A percentile compares a stretch with the other conserved stretches of the same genome.
These are phyloP conservation scores for Reticulascus tulasneorum DNA, from an alignment of 2,329 filamentous ascomycete species.

Conservation along the genomic window DNA sequence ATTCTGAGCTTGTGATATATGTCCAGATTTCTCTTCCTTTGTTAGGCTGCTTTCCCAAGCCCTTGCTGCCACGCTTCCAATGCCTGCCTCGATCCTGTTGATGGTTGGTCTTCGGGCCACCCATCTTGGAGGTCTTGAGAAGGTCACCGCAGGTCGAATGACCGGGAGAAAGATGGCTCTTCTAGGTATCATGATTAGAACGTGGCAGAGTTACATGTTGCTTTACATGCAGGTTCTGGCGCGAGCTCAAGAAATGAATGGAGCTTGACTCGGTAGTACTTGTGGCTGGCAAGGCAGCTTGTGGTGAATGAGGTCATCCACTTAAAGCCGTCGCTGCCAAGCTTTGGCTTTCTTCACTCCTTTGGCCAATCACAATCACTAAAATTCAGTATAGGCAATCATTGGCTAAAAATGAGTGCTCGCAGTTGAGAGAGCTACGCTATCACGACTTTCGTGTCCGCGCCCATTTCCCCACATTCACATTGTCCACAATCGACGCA, in stretches of 20 bases:
- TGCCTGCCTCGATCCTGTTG: not conserved
- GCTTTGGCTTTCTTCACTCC: no score
- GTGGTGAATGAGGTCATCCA: constrained; percentile 11
- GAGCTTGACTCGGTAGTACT: constrained; percentile 2
- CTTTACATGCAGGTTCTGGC: not conserved
- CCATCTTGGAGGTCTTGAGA: no score
- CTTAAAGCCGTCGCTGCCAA: constrained; percentile 4
- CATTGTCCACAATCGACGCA: no score
- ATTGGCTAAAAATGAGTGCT: no score
- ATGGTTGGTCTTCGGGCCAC: no score
- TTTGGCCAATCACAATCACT: no score
- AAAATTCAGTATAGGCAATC: no score
- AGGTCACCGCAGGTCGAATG: constrained; percentile 1
- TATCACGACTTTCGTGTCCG: no score
- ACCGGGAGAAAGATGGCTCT: constrained; percentile 9
- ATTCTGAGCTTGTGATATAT: constrained; percentile 71
- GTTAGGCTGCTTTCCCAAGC: constrained; percentile 41
- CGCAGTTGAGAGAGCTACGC: no score
- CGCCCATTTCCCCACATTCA: no score
- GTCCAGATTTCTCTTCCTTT: constrained; percentile 67
- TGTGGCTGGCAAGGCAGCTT: constrained; percentile 1
- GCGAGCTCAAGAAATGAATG: not conserved
- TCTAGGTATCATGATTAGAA: constrained; percentile 4
- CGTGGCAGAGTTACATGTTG: constrained; percentile 3
- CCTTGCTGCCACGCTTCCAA: constrained; percentile 9